Percentiles rank a stretch among this genome's conserved stretches.
phyloP scores from a whole-genome alignment of 441 rosid species.

The Gossypium davidsonii region DNA sequence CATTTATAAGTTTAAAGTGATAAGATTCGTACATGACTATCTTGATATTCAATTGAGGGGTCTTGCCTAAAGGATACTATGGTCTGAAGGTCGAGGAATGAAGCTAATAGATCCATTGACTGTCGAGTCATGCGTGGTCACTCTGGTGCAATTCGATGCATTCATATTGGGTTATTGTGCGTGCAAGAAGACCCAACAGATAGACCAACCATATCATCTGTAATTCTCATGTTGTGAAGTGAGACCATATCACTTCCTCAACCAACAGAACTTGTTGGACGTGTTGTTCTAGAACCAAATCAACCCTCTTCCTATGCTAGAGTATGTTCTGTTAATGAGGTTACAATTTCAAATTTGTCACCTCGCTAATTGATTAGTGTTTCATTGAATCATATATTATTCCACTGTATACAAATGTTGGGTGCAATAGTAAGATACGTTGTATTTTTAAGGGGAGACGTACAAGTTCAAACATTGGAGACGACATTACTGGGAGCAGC shows the following conservation, averaged over 20 bases:
- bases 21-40: too few relatives aligned
- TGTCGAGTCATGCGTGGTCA: slow-evolving; percentile 11
- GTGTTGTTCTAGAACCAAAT: not conserved
- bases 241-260: not conserved
- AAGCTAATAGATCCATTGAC: slow-evolving; percentile 28
- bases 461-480: too few relatives aligned
- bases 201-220: slow-evolving; percentile 22
- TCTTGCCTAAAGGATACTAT: slow-evolving; percentile 1
- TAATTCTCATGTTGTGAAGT: not conserved
- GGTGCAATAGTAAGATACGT: too few relatives aligned
- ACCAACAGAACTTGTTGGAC: not conserved
- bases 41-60: too few relatives aligned
- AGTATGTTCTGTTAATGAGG: slow-evolving; percentile 16
- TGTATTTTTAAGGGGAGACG: too few relatives aligned
- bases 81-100: slow-evolving; percentile 32
- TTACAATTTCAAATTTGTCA: slow-evolving; percentile 25
- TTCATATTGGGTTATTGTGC: not conserved
- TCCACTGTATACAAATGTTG: too few relatives aligned
- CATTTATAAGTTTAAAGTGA: too few relatives aligned
- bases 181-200: slow-evolving; percentile 16
- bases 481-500: too few relatives aligned
- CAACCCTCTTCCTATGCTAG: not conserved
- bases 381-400: too few relatives aligned
- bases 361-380: not conserved
- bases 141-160: not conserved